These are phyloP conservation scores for Tricholoma flavovirens DNA, from an alignment of 768 basidiomycete species.

Conservation along the genomic window DNA sequence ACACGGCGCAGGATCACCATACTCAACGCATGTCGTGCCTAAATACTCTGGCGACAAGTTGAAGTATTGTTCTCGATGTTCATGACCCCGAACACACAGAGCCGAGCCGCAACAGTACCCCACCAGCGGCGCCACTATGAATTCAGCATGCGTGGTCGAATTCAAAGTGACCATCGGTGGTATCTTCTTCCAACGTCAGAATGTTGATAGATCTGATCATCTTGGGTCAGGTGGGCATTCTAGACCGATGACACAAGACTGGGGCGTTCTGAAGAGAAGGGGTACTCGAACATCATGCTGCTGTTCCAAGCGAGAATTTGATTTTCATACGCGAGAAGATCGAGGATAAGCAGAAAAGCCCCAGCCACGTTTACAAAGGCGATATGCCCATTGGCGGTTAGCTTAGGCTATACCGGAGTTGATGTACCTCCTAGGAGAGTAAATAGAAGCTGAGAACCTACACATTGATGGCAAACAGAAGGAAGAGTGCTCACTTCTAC, in stretches of 20 bases:
- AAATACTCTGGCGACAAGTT: background rate
- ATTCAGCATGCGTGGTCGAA: too few relatives aligned
- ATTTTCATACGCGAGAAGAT: background rate
- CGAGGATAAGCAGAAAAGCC: background rate
- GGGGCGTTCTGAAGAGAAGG: background rate
- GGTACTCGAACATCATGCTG: background rate
- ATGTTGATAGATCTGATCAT: background rate
- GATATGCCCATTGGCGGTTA: too few relatives aligned
- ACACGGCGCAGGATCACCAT: background rate
- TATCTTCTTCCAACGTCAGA: too few relatives aligned
- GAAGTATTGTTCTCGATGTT: background rate
- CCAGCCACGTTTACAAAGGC: background rate
- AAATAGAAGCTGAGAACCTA: background rate
- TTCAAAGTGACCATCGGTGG: too few relatives aligned
- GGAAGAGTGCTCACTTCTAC: background rate
- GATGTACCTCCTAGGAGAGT: background rate
- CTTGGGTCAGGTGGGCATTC: background rate
- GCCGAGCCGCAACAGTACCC: background rate
- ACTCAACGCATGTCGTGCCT: background rate
- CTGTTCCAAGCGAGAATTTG: background rate
- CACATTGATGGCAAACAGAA: background rate
- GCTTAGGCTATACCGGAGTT: too few relatives aligned
- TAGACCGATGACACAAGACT: background rate
- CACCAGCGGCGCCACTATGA: background rate
- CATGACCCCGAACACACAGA: background rate